Percentiles rank a stretch among this genome's conserved stretches.
phyloP scores from a whole-genome alignment of 2,329 filamentous ascomycete genomes.

The Cladosporium colombiae region DNA sequence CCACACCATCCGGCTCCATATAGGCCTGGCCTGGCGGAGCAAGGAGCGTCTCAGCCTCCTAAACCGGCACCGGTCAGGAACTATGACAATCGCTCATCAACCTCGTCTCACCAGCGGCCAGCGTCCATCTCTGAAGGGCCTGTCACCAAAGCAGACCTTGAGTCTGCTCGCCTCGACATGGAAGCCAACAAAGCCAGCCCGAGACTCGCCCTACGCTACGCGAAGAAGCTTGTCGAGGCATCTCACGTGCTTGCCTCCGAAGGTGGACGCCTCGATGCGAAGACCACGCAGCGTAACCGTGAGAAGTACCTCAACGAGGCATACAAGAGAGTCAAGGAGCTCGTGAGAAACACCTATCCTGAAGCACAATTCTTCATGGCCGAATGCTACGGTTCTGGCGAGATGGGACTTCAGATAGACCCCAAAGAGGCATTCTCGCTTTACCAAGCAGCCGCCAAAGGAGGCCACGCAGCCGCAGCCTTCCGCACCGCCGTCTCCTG shows the following conservation, averaged over 20 bases:
- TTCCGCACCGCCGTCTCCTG: slow-evolving; percentile 97
- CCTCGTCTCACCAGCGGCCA: slow-evolving; percentile 25
- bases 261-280: slow-evolving; percentile 69
- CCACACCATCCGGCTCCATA: slow-evolving; percentile 59
- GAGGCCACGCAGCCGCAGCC: slow-evolving; percentile 80
- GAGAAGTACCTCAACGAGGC: slow-evolving; percentile 85
- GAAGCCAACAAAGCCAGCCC: slow-evolving; percentile 73
- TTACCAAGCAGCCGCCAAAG: slow-evolving; percentile 91
- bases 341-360: slow-evolving; percentile 69
- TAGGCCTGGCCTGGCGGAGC: slow-evolving; percentile 51
- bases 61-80: slow-evolving; percentile 57
- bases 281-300: slow-evolving; percentile 62
- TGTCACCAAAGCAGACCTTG: slow-evolving; percentile 77
- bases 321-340: slow-evolving; percentile 87
- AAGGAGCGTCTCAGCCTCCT: slow-evolving; percentile 37
- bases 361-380: slow-evolving; percentile 95
- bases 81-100: slow-evolving; percentile 44
- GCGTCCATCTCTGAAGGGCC: slow-evolving; percentile 43
- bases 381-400: slow-evolving; percentile 81
- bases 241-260: slow-evolving; percentile 76
- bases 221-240: slow-evolving; percentile 84
- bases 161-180: slow-evolving; percentile 68
- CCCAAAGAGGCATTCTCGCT: slow-evolving; percentile 90
- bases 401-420: slow-evolving; percentile 76
- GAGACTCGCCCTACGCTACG: slow-evolving; percentile 69